These are phyloP conservation scores for Russula virescens DNA, from an alignment of 768 basidiomycete species.

Conservation along the genomic window DNA sequence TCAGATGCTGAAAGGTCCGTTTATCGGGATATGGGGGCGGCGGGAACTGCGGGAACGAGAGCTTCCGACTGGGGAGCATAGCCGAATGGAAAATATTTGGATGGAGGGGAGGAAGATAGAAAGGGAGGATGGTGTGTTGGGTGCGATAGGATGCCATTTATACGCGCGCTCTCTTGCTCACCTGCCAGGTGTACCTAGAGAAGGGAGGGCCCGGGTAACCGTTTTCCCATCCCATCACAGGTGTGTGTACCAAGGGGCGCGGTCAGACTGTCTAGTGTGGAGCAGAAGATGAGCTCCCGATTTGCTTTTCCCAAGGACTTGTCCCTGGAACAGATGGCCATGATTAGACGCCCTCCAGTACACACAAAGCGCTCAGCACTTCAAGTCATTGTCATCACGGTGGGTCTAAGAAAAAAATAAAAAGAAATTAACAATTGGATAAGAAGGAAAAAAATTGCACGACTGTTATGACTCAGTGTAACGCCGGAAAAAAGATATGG, in stretches of 20 bases:
- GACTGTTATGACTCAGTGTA: too few species aligned
- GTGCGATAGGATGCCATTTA: background rate
- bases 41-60: constrained; percentile 1
- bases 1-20: too few species aligned
- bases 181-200: background rate
- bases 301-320: background rate
- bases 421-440: too few species aligned
- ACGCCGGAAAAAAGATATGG: too few species aligned
- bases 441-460: too few species aligned
- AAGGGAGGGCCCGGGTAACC: background rate
- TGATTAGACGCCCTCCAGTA: too few species aligned
- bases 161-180: background rate
- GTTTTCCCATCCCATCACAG: background rate
- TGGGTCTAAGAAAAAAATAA: too few species aligned
- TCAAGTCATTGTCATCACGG: too few species aligned
- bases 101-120: too few species aligned
- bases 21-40: background rate
- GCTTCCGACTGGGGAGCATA: background rate
- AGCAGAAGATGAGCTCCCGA: background rate
- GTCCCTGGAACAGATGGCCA: too few species aligned
- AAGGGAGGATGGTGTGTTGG: background rate
- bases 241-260: too few species aligned
- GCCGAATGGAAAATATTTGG: background rate
- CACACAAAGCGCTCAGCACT: too few species aligned
- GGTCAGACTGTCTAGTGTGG: background rate